Conservation (phyloP, 768 basidiomycete genomes). For the Lentinula aciculospora region DNA sequence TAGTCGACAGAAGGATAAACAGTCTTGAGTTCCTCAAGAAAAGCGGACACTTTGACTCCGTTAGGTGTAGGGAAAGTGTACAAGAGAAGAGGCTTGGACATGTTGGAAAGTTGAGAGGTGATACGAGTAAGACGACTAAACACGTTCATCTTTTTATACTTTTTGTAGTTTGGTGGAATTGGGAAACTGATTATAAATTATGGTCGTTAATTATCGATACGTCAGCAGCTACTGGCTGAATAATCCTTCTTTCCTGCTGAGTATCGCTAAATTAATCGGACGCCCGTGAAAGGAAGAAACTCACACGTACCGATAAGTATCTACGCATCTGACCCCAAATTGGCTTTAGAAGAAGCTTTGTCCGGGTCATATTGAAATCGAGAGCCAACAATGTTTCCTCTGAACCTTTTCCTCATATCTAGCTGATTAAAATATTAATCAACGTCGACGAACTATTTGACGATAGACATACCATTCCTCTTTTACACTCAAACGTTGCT, state of each 20-base stretch:
- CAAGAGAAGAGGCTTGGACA: constrained; percentile 37
- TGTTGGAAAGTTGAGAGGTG: neutral
- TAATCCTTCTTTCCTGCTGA: neutral
- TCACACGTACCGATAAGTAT: neutral
- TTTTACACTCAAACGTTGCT: constrained; percentile 87
- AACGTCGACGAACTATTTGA: neutral
- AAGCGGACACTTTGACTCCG: constrained; percentile 41
- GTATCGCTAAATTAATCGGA: neutral
- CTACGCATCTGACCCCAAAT: neutral
- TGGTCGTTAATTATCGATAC: neutral
- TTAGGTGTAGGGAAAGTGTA: constrained; percentile 61
- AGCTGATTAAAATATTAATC: constrained; percentile 35
- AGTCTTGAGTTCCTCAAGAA: constrained; percentile 60
- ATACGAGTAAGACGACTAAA: neutral
- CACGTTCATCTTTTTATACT: neutral
- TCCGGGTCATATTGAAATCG: constrained; percentile 36
- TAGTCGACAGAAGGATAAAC: constrained; percentile 46
- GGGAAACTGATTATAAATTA: neutral
- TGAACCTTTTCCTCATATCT: constrained; percentile 80
- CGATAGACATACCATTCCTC: constrained; percentile 65
- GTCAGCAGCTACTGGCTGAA: neutral
- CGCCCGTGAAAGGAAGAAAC: neutral
- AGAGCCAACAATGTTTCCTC: constrained; percentile 63
- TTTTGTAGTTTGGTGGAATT: neutral
- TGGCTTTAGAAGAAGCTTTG: neutral